Base-by-base conservation (phyloP, 495 filamentous ascomycete species). In the Hypoxylon perforatum region DNA sequence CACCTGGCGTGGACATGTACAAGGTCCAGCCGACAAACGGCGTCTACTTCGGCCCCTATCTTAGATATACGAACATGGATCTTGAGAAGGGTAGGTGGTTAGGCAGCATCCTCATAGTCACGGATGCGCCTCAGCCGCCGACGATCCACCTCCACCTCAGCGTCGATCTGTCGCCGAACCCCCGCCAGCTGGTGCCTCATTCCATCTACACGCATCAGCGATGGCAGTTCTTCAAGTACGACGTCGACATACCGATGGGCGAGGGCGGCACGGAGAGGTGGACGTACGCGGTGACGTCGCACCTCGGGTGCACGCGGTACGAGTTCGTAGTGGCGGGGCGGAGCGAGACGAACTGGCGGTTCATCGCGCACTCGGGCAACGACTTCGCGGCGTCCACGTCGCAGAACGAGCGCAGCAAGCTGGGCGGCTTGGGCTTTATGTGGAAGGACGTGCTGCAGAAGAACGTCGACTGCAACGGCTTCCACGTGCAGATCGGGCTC, bases 401-500 rank as follows among this genome's bases (percentile, higher is more conserved):
- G 66, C 87, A 92, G 52, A 92, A 90, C 70, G 95, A 98, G 73
- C 87, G 93, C 15, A 83, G 88, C 53, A 90, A 89, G 47, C 81
- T 97, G 1, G 96, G 96, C 21, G 95, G 95, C 0, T 84, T 93
- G 7, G 92, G 93, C 0, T 93, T 92, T 73, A 96, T 99, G 95
- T 99, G 95, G 95, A 97, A 97, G 67, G 95, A 99, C 71, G 92
- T 99, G 28, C 86, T 99, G 77, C 94, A 97, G 76, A 98, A 97
- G 82, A 96, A 99, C 75, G 86, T 91, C 39, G 95, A 99, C 68
- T 96, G 92, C 70, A 93, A 93, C 52, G 95, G 95, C 9, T 99
- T 99, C 77, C 95, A 99, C 71, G 87, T 90, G 3, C 95, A 99
- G 70, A 81, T 99, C 7, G 94, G 93, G 19, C 81, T 97, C 1